A percentile compares a stretch with the other conserved stretches of the same genome.
Conservation (phyloP, 179 eudicot species). For the Corrigiola litoralis region DNA sequence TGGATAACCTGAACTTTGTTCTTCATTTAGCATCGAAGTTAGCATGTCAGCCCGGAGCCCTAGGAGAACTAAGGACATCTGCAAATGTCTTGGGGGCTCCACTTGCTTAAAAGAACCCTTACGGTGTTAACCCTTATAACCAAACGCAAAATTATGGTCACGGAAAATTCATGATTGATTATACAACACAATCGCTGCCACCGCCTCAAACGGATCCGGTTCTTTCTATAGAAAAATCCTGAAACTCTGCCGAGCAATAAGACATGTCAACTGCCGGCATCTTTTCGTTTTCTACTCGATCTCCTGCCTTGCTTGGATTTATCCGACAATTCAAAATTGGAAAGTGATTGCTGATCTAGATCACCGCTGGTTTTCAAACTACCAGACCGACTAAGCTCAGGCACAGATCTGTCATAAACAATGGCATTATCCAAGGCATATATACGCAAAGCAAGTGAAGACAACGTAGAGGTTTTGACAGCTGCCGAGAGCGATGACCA, state of each 20-base stretch:
- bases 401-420: constrained; percentile 42
- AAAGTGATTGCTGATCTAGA: constrained; percentile 30
- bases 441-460: constrained; percentile 78
- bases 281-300: constrained; percentile 37
- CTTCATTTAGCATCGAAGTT: constrained; percentile 15
- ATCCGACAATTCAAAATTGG: constrained; percentile 29
- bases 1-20: background rate
- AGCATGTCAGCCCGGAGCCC: constrained; percentile 23
- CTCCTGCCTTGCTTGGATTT: constrained; percentile 35
- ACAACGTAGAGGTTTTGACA: constrained; percentile 63
- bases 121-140: constrained; percentile 14
- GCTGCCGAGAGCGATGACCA: constrained; percentile 97
- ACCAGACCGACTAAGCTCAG: constrained; percentile 21
- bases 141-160: constrained; percentile 6
- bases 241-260: constrained; percentile 3
- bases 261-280: constrained; percentile 32
- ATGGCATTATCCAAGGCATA: constrained; percentile 77
- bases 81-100: constrained; percentile 3
- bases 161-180: background rate
- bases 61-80: background rate
- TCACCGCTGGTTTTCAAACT: constrained; percentile 27
- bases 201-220: constrained; percentile 6
- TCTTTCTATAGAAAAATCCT: background rate
- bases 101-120: background rate
- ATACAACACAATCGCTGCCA: constrained; percentile 16